Evolutionary conservation across 495 filamentous ascomycete species (phyloP), one percentile per base, ranked within the genome.

Genomic region (Aspergillus homomorphus): DNA sequence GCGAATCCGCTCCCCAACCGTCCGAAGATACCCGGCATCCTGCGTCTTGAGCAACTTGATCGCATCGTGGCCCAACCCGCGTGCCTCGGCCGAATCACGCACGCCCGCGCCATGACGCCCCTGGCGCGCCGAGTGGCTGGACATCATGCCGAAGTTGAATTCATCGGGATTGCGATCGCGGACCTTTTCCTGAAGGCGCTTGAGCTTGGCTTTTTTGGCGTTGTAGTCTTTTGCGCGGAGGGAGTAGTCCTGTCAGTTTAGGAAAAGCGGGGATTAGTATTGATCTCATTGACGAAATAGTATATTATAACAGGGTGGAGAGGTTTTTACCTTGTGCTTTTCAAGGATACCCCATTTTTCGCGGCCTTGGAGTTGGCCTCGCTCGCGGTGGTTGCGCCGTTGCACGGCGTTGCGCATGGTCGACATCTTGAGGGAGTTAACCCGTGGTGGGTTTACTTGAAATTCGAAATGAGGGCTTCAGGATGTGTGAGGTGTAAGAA

Each of bases 1-100:
- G 62, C 82, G 77, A 22, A 83, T 78, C 65, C 78, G 73, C 65
- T 87, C 83, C 54, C 80, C 72, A 61, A 85, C 79, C 26, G 83
- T 91, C 64, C 91, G 78, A 23, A 98, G 66, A 68, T 98, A 98
- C 8, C 89, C 92, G 30, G 88, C 78, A 76, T 98, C 94, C 76
- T 98, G 95, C 45, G 95, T 98, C 83, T 98, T 98, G 60, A 96
- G 83, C 64, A 96, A 71, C 67, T 91, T 87, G 22, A 94, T 89
- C 18, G 87, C 85, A 56, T 95, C 90, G 45, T 79, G 68, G 57
- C 77, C 80, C 53, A 91, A 70, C 15, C 77, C 69, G 6, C 63
- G 66, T 23, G 69, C 67, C 24, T 66, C 67, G 1, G 75, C 69
- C 5, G 73, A 74, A 19, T 73, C 73, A 21, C 74, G 70, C 43